Percentiles rank a stretch among this genome's conserved stretches.
These are phyloP conservation scores for Hanseniaspora mollemarum DNA, from an alignment of 805 yeast species.

Conservation along the genomic window DNA sequence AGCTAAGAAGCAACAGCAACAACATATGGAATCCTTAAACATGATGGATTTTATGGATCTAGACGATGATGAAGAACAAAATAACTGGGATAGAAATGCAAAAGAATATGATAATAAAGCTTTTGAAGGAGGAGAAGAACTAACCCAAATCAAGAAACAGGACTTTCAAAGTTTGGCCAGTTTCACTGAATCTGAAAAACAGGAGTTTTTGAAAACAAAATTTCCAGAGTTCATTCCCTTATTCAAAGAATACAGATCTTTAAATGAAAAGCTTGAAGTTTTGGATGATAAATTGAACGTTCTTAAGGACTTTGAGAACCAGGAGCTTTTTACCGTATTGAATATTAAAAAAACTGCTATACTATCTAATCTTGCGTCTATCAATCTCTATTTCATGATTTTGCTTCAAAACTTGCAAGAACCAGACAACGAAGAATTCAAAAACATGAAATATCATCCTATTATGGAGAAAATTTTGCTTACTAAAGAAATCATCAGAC, in stretches of 20 bases:
- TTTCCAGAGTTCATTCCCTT: slow-evolving; percentile 82
- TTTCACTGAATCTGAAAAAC: slow-evolving; percentile 44
- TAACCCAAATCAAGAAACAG: slow-evolving; percentile 27
- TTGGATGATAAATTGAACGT: slow-evolving; percentile 26
- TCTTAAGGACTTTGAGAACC: not conserved
- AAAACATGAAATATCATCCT: slow-evolving; percentile 70
- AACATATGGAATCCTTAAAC: slow-evolving; percentile 61
- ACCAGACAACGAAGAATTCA: slow-evolving; percentile 39
- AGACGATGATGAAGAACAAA: slow-evolving; percentile 52
- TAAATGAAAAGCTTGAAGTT: slow-evolving; percentile 35
- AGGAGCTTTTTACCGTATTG: slow-evolving; percentile 21
- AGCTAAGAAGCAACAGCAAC: slow-evolving; percentile 75
- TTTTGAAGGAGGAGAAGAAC: slow-evolving; percentile 24
- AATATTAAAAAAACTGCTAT: slow-evolving; percentile 57
- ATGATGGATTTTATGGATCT: slow-evolving; percentile 61
- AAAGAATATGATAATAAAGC: slow-evolving; percentile 37
- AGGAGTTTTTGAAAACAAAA: slow-evolving; percentile 43
- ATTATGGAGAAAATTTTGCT: slow-evolving; percentile 79
- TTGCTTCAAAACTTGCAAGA: slow-evolving; percentile 45
- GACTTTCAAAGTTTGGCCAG: slow-evolving; percentile 36
- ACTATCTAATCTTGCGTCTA: slow-evolving; percentile 69
- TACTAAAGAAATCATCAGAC: slow-evolving; percentile 81
- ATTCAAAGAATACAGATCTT: slow-evolving; percentile 43
- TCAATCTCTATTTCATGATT: slow-evolving; percentile 62
- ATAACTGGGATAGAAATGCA: slow-evolving; percentile 62